Percentiles rank a stretch among this genome's conserved stretches.
Conservation (phyloP, 768 basidiomycete species). For the Phlegmacium glaucopus region DNA sequence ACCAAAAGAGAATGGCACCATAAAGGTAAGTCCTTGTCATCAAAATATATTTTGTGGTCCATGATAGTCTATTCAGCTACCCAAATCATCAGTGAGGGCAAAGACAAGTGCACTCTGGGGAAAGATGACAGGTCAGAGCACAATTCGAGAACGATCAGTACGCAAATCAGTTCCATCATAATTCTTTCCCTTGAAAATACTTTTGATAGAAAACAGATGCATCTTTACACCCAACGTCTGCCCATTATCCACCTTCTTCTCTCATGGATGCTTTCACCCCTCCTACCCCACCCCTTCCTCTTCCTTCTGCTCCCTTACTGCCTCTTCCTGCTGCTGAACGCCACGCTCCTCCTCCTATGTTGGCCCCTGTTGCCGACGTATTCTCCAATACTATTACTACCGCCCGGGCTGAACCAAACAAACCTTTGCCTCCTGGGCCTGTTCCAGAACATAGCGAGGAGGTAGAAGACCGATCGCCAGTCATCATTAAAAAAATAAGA, state of each 20-base stretch:
- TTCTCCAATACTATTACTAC: slow-evolving; percentile 32
- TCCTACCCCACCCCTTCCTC: slow-evolving; percentile 24
- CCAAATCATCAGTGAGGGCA: slow-evolving; percentile 64
- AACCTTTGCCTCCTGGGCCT: slow-evolving; percentile 55
- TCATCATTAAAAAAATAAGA: slow-evolving; percentile 47
- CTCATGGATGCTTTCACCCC: slow-evolving; percentile 45
- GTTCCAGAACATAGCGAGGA: slow-evolving; percentile 35
- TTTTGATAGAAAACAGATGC: slow-evolving; percentile 54
- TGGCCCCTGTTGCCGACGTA: slow-evolving; percentile 48
- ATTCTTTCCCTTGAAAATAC: slow-evolving; percentile 6
- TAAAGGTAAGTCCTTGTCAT: slow-evolving; percentile 42
- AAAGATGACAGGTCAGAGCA: slow-evolving; percentile 69
- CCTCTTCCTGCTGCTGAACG: too few species aligned
- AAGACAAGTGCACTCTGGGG: slow-evolving; percentile 82
- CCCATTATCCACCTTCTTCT: slow-evolving; percentile 35
- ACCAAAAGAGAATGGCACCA: slow-evolving; percentile 29
- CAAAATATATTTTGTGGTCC: slow-evolving; percentile 6
- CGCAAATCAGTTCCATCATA: slow-evolving; percentile 13
- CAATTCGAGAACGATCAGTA: slow-evolving; percentile 69
- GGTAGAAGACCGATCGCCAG: slow-evolving; percentile 52
- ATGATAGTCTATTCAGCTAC: slow-evolving; percentile 28
- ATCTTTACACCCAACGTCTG: slow-evolving; percentile 24
- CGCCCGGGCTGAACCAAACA: slow-evolving; percentile 34
- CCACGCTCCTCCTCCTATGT: slow-evolving; percentile 6
- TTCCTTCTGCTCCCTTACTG: too few species aligned